These are phyloP conservation scores for Amphichorda felina DNA, from an alignment of 2,329 filamentous ascomycete genomes.

Conservation along the genomic window DNA sequence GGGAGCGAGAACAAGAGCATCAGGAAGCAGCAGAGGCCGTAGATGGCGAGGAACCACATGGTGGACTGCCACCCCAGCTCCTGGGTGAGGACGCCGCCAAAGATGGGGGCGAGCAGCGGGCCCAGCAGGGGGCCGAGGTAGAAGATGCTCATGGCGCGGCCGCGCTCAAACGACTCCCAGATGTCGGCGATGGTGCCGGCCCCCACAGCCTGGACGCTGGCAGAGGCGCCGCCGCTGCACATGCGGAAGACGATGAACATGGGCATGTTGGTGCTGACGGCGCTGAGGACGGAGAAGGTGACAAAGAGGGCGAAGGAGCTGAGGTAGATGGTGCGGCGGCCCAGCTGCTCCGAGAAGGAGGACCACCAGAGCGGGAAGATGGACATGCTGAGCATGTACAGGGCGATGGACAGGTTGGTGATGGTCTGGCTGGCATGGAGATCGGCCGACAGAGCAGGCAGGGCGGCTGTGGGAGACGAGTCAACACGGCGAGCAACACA, in stretches of 20 bases:
- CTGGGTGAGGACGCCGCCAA: slow-evolving; percentile 62
- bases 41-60: slow-evolving; percentile 66
- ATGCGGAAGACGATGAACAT: slow-evolving; percentile 73
- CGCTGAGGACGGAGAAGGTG: slow-evolving; percentile 58
- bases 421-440: slow-evolving; percentile 52
- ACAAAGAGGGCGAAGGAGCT: slow-evolving; percentile 62
- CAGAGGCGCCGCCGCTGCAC: slow-evolving; percentile 62
- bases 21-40: slow-evolving; percentile 46
- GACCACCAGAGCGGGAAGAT: slow-evolving; percentile 86
- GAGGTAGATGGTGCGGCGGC: slow-evolving; percentile 69
- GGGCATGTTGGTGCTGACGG: slow-evolving; percentile 54
- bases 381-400: slow-evolving; percentile 75
- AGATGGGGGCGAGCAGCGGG: slow-evolving; percentile 62
- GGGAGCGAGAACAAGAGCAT: slow-evolving; percentile 50
- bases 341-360: slow-evolving; percentile 62
- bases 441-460: slow-evolving; percentile 50
- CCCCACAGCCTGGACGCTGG: slow-evolving; percentile 72
- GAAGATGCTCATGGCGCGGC: slow-evolving; percentile 71
- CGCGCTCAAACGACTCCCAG: slow-evolving; percentile 62
- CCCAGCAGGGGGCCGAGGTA: slow-evolving; percentile 70
- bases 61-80: slow-evolving; percentile 63
- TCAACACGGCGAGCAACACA: too few species aligned
- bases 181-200: slow-evolving; percentile 75
- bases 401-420: slow-evolving; percentile 62
- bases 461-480: slow-evolving; percentile 44